phyloP scores from a whole-genome alignment of 2,329 filamentous ascomycete species.

The Cercospora zeina region DNA sequence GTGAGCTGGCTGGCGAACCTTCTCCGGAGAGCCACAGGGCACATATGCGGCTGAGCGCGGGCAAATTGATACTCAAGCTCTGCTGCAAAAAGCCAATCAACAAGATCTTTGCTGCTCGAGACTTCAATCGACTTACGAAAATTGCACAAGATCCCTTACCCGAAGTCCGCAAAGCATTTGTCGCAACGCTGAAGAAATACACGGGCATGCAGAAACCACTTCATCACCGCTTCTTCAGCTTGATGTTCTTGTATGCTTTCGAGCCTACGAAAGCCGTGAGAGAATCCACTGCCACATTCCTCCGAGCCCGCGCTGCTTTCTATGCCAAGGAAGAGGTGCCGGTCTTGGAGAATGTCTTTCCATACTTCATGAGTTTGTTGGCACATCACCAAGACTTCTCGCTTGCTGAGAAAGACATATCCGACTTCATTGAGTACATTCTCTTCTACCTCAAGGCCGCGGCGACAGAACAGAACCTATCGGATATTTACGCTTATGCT shows the following conservation, averaged over 20 bases:
- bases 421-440: constrained; percentile 84
- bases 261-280: constrained; percentile 76
- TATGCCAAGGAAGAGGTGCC: constrained; percentile 58
- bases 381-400: constrained; percentile 93
- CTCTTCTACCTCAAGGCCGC: constrained; percentile 83
- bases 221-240: constrained; percentile 77
- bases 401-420: constrained; percentile 63
- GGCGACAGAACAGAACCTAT: constrained; percentile 81
- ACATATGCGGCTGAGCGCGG: constrained; percentile 77
- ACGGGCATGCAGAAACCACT: constrained; percentile 68
- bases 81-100: constrained; percentile 77
- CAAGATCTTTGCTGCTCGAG: constrained; percentile 66
- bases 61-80: constrained; percentile 77
- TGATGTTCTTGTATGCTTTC: constrained; percentile 87
- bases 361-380: constrained; percentile 79
- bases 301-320: constrained; percentile 73
- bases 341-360: constrained; percentile 77
- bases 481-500: constrained; percentile 85
- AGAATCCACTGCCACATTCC: constrained; percentile 79
- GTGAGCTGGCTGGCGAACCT: constrained; percentile 69
- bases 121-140: constrained; percentile 80
- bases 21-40: constrained; percentile 78
- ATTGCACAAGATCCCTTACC: constrained; percentile 75
- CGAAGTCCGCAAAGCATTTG: constrained; percentile 74
- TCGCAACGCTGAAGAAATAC: constrained; percentile 87